These are phyloP conservation scores for Pisolithus microcarpus DNA, from an alignment of 768 basidiomycete species.

Conservation along the genomic window DNA sequence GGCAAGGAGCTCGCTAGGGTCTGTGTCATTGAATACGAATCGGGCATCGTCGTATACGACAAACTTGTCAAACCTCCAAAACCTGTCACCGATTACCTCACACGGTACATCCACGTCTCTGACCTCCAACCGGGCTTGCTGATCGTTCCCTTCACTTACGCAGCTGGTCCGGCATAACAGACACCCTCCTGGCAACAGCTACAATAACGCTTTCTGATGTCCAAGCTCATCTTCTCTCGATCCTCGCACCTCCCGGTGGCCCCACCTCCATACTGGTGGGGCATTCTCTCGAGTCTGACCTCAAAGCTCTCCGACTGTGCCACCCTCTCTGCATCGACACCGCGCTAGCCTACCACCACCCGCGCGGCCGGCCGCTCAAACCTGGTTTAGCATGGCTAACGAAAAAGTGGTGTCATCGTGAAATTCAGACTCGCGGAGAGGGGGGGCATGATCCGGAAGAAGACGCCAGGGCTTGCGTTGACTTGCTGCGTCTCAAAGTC, in stretches of 20 bases:
- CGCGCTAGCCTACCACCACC: constrained; percentile 84
- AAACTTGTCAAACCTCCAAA: constrained; percentile 83
- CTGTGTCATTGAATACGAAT: constrained; percentile 72
- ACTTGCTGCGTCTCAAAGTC: constrained; percentile 77
- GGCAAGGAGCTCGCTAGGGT: constrained; percentile 86
- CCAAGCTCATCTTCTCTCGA: constrained; percentile 58
- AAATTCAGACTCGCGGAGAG: constrained; percentile 80
- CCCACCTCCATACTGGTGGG: constrained; percentile 80
- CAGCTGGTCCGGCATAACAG: constrained; percentile 93
- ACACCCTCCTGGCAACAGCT: constrained; percentile 54
- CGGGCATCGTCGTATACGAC: constrained; percentile 74
- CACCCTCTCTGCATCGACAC: constrained; percentile 91
- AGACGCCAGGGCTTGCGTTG: constrained; percentile 84
- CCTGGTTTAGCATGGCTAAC: constrained; percentile 96
- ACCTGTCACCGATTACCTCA: constrained; percentile 87
- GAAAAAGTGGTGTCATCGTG: constrained; percentile 84
- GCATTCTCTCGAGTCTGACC: constrained; percentile 93
- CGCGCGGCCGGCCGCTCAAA: constrained; percentile 88
- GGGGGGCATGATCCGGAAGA: constrained; percentile 94
- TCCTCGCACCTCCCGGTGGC: constrained; percentile 46
- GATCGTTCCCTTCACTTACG: not conserved
- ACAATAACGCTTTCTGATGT: constrained; percentile 77
- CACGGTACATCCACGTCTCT: constrained; percentile 44
- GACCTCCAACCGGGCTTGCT: not conserved
- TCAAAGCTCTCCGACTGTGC: constrained; percentile 78